Base-by-base conservation (phyloP, 2,329 filamentous ascomycete genomes). In the Claviceps pazoutovae region DNA sequence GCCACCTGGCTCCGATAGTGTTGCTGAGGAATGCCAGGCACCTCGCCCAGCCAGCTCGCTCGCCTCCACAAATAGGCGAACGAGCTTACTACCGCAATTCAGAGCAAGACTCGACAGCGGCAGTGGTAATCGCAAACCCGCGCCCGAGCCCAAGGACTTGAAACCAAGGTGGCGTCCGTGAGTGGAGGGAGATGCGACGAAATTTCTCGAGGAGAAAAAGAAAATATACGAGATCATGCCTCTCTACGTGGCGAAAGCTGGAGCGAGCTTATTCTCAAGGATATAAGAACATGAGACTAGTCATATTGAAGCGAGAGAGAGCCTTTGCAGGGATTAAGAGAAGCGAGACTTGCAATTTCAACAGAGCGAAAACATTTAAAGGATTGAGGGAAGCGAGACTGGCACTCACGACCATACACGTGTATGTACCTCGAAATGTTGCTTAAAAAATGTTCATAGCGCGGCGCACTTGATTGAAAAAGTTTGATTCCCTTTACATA, bases 1-100 rank as follows among this genome's bases (percentile, higher is more conserved):
- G 51, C 74, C 76, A 2, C 66, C 69, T 16, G 60, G 60, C 41
- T 62, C 70, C 54, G 60, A 66, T 54, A 54, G 62, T 51, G 53
- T 56, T 9, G 60, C 62, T 14, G 61, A 60, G 34, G 62, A 65
- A 54, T 51, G 60, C 58, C 58, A 55, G 55, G 23, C 63, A 58
- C 58, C 65, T 61, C 72, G 80, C 34, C 74, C 80, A 11, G 74
- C 73, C 44, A 83, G 77, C 61, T 82, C 80, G 3, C 59, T 83
- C 45, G 74, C 77, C 6, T 65, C 67, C 2, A 59, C 64, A 19
- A 70, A 66, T 52, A 68, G 78, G 54, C 73, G 79, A 34, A 69
- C 65, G 4, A 81, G 78, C 58, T 59, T 82, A 53, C 65, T 83
- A 21, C 78, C 79, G 17, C 68, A 74, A 51, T 69, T 73, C 0